Base-by-base conservation (phyloP, 306 rosid genomes). In the Gastrolobium villosum region DNA sequence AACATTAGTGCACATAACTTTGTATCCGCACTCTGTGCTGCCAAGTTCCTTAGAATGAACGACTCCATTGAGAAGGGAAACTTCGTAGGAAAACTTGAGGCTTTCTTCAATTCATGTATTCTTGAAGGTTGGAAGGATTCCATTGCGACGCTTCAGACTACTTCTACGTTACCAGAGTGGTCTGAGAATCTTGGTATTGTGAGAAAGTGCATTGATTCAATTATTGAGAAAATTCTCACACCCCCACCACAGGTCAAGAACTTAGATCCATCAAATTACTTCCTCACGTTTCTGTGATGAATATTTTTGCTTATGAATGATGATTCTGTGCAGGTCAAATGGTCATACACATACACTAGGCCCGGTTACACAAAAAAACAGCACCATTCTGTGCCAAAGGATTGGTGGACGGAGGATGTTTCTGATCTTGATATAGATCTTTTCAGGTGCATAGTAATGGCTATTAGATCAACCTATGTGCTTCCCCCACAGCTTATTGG, bases 391-490 rank as follows among this genome's bases (percentile, higher is more conserved):
- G 97, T 91, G 20, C 99, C 98, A 14, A 95, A 84, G 84, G 99
- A 95, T 88, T 95, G 99, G 99, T 95, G 99, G 99, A 95, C 98
- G 0, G 98, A 95, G 80, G 98, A 95, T 75, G 79, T 95, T 37
- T 80, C 99, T 70, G 98, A 95, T 80, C 97, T 95, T 31, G 94
- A 95, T 81, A 83, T 93, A 66, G 98, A 95, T 88, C 87, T 88
- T 26, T 93, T 95, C 74, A 90, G 98, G 37, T 91, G 96, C 54
- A 81, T 95, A 78, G 56, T 93, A 48, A 86, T 87, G 78, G 94
- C 94, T 43, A 87, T 93, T 70, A 75, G 94, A 72, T 86, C 99
- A 62, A 89, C 95, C 0, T 84, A 86, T 65, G 84, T 91, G 72
- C 86, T 95, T 30, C 93, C 96, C 2, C 96, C 99, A 10, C 99